Conservation (phyloP, 352 stramenopile genomes). For the Phytophthora foliorum region DNA sequence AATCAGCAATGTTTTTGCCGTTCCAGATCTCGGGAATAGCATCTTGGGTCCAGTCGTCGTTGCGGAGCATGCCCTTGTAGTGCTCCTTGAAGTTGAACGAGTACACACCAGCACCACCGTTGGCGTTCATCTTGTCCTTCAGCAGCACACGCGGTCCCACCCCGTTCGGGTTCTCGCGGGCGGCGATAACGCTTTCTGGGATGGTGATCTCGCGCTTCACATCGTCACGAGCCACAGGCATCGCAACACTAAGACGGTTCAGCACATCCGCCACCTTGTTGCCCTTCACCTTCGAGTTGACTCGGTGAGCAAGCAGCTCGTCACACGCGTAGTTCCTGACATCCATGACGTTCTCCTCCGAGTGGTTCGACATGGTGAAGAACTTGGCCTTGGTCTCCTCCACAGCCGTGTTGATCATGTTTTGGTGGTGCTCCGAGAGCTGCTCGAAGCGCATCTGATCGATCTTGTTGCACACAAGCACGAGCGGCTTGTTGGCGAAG, state of each 20-base stretch:
- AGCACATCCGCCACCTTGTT: slow-evolving; percentile 98
- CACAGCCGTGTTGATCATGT: slow-evolving; percentile 85
- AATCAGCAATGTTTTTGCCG: slow-evolving; percentile 99
- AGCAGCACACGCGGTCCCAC: slow-evolving; percentile 59
- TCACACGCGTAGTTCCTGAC: slow-evolving; percentile 97
- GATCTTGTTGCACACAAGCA: slow-evolving; percentile 99
- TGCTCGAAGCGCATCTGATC: slow-evolving; percentile 96
- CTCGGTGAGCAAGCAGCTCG: slow-evolving; percentile 94
- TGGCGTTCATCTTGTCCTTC: slow-evolving; percentile 94
- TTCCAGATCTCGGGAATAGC: slow-evolving; percentile 99
- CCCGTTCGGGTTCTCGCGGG: slow-evolving; percentile 69
- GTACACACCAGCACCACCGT: slow-evolving; percentile 98
- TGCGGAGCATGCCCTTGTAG: slow-evolving; percentile 96
- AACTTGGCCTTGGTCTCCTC: slow-evolving; percentile 90
- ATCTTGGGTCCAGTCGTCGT: slow-evolving; percentile 98
- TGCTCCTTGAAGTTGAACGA: slow-evolving; percentile 97
- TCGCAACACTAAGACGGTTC: slow-evolving; percentile 96
- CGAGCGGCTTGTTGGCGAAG: slow-evolving; percentile 99
- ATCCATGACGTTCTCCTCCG: slow-evolving; percentile 96
- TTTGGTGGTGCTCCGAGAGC: slow-evolving; percentile 79
- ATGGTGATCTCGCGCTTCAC: slow-evolving; percentile 94
- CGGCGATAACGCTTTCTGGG: slow-evolving; percentile 92
- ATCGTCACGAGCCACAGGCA: slow-evolving; percentile 94
- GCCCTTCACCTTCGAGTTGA: slow-evolving; percentile 95
- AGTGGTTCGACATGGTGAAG: slow-evolving; percentile 99